Percentiles rank a stretch among this genome's conserved stretches.
Evolutionary conservation across 2,329 filamentous ascomycete genomes (phyloP).

Genomic region (Dothistroma septosporum): DNA sequence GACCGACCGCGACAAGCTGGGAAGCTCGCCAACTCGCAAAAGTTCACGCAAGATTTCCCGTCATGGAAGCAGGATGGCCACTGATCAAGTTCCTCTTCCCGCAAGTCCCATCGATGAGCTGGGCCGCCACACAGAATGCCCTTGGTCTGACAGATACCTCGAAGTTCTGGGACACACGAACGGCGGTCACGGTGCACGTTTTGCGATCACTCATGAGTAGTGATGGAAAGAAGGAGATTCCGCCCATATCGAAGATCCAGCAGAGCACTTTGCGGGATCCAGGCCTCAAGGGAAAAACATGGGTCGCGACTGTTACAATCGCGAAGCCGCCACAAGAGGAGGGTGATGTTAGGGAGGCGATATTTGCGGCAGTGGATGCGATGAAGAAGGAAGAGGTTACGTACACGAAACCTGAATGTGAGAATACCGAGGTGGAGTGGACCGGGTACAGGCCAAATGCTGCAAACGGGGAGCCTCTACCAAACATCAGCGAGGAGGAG

Average conservation of each 20-base stretch:
- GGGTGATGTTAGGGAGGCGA: slow-evolving; percentile 27
- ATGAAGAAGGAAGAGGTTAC: slow-evolving; percentile 43
- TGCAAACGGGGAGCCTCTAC: slow-evolving; percentile 48
- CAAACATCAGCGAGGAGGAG: slow-evolving; percentile 57
- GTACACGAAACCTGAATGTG: slow-evolving; percentile 50
- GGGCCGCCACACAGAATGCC: slow-evolving; percentile 59
- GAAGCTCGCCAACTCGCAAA: not conserved
- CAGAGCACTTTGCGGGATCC: slow-evolving; percentile 57
- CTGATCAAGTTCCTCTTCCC: slow-evolving; percentile 45
- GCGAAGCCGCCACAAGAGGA: slow-evolving; percentile 53
- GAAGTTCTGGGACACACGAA: slow-evolving; percentile 73
- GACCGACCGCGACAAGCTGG: not conserved
- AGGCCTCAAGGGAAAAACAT: slow-evolving; percentile 72
- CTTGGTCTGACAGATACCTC: slow-evolving; percentile 66
- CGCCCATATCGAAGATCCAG: slow-evolving; percentile 61
- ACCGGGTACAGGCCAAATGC: slow-evolving; percentile 63
- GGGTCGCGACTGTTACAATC: slow-evolving; percentile 69
- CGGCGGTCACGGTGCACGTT: slow-evolving; percentile 66
- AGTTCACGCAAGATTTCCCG: not conserved
- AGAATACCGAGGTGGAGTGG: slow-evolving; percentile 68
- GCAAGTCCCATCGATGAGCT: slow-evolving; percentile 59
- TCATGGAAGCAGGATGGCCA: slow-evolving; percentile 9
- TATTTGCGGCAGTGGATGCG: slow-evolving; percentile 53
- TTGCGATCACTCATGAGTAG: slow-evolving; percentile 61
- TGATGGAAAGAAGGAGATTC: slow-evolving; percentile 37